Conservation (phyloP, 2,329 filamentous ascomycete genomes). For the Penicillium concentricum region DNA sequence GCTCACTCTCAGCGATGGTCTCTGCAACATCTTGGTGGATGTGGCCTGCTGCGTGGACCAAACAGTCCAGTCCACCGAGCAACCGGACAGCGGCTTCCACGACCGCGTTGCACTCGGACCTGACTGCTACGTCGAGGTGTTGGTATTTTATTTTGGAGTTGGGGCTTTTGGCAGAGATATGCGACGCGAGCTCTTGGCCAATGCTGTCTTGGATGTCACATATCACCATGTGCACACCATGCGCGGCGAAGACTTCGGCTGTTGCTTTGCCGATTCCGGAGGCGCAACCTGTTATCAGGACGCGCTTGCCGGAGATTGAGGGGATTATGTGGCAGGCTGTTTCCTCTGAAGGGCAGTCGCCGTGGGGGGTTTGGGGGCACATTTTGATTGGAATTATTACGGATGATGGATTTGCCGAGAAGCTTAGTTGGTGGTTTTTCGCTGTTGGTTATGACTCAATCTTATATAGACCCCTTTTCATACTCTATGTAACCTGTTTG, state of each 20-base stretch:
- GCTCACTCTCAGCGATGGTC: too few relatives aligned
- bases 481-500: not conserved
- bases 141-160: too few relatives aligned
- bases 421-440: not conserved
- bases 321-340: not conserved
- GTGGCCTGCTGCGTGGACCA: too few relatives aligned
- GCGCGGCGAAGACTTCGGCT: not conserved
- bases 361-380: not conserved
- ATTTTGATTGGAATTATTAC: not conserved
- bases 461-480: not conserved
- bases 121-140: too few relatives aligned
- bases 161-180: too few relatives aligned
- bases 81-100: too few relatives aligned
- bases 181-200: too few relatives aligned
- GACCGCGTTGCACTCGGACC: too few relatives aligned
- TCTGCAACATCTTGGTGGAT: too few relatives aligned
- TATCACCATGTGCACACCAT: not conserved
- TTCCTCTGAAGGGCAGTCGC: not conserved
- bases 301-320: not conserved
- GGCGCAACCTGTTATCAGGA: not conserved
- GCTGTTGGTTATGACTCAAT: not conserved
- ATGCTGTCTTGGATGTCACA: not conserved
- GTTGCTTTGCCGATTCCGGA: not conserved
- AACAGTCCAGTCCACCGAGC: too few relatives aligned
- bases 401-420: not conserved